phyloP scores from a whole-genome alignment of 2,329 filamentous ascomycete genomes.

The Hypoxylon sp. region DNA sequence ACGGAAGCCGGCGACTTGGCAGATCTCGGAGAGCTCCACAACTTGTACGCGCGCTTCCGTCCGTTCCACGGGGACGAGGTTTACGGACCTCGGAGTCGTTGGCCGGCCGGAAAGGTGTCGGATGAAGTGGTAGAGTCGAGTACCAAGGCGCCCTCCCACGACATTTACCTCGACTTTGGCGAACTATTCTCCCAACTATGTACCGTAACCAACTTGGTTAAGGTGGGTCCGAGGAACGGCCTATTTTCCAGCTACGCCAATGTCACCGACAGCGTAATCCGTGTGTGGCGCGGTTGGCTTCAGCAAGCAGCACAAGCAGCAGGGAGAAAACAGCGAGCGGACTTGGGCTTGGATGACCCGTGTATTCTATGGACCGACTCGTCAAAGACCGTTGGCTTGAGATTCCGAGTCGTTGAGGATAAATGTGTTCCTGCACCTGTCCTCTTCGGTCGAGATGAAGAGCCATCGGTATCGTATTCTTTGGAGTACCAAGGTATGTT shows the following conservation, averaged over 20 bases:
- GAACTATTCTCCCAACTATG: conserved; percentile 84
- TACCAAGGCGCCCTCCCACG: conserved; percentile 68
- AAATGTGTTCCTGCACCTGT: conserved; percentile 65
- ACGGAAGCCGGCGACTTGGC: conserved; percentile 57
- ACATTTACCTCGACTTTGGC: conserved; percentile 75
- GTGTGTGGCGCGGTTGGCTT: conserved; percentile 82
- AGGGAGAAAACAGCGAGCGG: conserved; percentile 48
- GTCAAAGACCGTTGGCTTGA: conserved; percentile 75
- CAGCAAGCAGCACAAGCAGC: conserved; percentile 57
- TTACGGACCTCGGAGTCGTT: conserved; percentile 42
- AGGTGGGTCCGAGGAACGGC: conserved; percentile 72
- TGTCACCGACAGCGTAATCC: conserved; percentile 76
- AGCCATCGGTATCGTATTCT: conserved; percentile 77
- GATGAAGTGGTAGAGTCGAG: conserved; percentile 46
- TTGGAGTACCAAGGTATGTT: conserved; percentile 79
- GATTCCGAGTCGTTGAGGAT: conserved; percentile 73
- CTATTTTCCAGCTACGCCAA: conserved; percentile 76
- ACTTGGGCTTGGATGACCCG: conserved; percentile 46
- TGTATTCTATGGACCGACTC: conserved; percentile 78
- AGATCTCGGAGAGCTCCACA: conserved; percentile 61
- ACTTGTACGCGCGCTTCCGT: conserved; percentile 79
- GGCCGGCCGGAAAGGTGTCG: conserved; percentile 43
- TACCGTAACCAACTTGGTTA: conserved; percentile 77
- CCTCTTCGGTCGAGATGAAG: conserved; percentile 71
- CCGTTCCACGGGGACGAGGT: conserved; percentile 71